Evolutionary conservation across 2,329 filamentous ascomycete genomes (phyloP).

Genomic region (Xylariaceae sp.): DNA sequence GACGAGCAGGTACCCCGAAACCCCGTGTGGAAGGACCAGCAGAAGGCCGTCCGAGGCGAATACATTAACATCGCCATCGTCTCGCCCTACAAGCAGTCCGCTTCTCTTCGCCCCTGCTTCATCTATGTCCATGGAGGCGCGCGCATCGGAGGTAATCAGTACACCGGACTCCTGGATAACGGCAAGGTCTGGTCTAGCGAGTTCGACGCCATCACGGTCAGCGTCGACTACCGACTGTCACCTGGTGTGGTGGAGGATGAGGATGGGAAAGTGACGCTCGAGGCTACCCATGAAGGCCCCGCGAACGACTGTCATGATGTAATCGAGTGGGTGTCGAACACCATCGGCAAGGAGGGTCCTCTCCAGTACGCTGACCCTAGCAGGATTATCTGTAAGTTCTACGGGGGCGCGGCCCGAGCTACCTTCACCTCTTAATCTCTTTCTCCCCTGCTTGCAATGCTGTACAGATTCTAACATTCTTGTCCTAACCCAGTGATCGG

Average conservation of each 20-base stretch:
- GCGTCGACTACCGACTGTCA: conserved; percentile 15
- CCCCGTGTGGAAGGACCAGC: too few relatives aligned
- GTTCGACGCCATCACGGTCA: conserved; percentile 11
- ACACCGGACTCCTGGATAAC: conserved; percentile 7
- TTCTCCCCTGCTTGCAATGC: too few relatives aligned
- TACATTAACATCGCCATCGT: conserved; percentile 7
- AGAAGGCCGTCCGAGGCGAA: conserved; percentile 3
- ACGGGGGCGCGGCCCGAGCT: too few relatives aligned
- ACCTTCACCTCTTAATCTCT: too few relatives aligned
- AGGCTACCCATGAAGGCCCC: conserved; percentile 11
- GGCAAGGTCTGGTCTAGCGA: conserved; percentile 6
- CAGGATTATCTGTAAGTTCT: conserved; percentile 4
- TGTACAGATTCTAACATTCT: too few relatives aligned
- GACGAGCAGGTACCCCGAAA: too few relatives aligned
- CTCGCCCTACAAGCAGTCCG: background rate
- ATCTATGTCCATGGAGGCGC: conserved; percentile 15
- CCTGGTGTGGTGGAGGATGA: conserved; percentile 4
- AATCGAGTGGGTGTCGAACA: conserved; percentile 11
- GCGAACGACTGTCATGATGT: conserved; percentile 15
- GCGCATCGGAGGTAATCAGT: conserved; percentile 12
- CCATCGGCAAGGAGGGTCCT: conserved; percentile 4
- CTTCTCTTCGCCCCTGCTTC: conserved; percentile 10
- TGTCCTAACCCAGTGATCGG: conserved; percentile 3
- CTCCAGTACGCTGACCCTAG: conserved; percentile 7
- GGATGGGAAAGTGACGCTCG: background rate